Evolutionary conservation across 2,329 filamentous ascomycete species (phyloP), one percentile per base, ranked within the genome.

Genomic region (Ophiocordyceps sinensis): DNA sequence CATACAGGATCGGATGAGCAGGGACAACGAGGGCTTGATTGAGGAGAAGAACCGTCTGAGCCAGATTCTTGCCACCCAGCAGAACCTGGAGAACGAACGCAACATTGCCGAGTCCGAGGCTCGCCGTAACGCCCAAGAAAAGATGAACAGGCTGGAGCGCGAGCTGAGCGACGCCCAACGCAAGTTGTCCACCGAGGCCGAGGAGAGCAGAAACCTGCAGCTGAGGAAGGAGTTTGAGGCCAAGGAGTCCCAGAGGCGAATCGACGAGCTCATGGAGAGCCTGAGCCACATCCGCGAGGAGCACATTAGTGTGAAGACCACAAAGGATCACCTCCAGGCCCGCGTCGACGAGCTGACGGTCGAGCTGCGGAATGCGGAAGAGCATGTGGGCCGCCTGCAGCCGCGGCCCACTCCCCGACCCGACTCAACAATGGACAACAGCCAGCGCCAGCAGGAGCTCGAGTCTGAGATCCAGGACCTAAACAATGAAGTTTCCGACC

Each of bases 81-180:
- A 96, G 54, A 88, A 79, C 14, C 70, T 96, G 29, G 79, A 93
- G 48, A 96, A 95, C 51, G 89, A 98, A 62, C 85, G 87, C 32
- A 88, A 94, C 52, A 73, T 91, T 38, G 69, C 79, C 2, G 88
- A 95, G 43, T 76, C 82, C 0, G 91, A 98, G 59, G 77, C 73
- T 19, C 79, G 85, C 48, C 81, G 89, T 41, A 79, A 88, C 47
- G 66, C 94, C 1, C 85, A 94, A 54, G 65, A 70, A 13, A 85
- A 80, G 49, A 75, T 87, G 21, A 88, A 96, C 49, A 68, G 70
- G 12, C 66, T 96, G 9, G 87, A 95, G 53, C 67, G 76, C 1
- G 88, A 98, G 51, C 63, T 98, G 5, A 73, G 74, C 41, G 73
- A 77, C 3, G 80, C 79, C 1, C 93, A 93, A 62, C 81, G 84